Evolutionary conservation across 495 filamentous ascomycete genomes (phyloP), one percentile per base, ranked within the genome.

Genomic region (Pseudevernia furfuracea): DNA sequence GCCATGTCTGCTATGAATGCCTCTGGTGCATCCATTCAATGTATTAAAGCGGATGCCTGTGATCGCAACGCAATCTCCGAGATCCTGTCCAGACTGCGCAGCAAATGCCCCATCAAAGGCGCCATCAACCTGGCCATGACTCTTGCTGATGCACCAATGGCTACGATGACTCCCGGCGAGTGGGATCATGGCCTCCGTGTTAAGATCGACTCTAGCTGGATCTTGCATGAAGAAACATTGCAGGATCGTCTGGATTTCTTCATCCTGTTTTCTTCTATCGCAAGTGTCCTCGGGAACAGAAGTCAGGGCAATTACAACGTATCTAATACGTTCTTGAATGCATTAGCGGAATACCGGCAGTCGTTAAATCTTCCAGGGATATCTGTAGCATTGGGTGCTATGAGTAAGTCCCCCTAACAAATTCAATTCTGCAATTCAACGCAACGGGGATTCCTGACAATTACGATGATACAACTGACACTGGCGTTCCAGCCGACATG

Each of bases 91-190:
- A 6, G 36, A 8, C 25, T 65, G 3, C 38, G 61, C 1, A 66
- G 52, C 60, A 58, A 72, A 17, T 46, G 56, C 3, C 71, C 75
- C 4, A 69, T 83, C 14, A 74, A 70, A 28, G 80, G 80, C 21
- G 63, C 80, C 12, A 69, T 82, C 17, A 76, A 83, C 17, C 71
- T 74, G 64, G 76, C 79, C 56, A 59, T 78, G 72, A 75, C 77
- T 14, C 69, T 78, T 14, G 67, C 58, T 0, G 70, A 74, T 38
- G 38, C 64, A n/a, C 58, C 66, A 1, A 71, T 76, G 60, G 63
- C 67, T 30, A 68, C 62, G 21, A 65, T 76, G 53, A 71, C 67
- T 3, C 56, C 38, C 32, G 68, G 71, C 0, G 68, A 76, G 30
- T 81, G 69, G 67, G 63, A 68, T 17, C 58, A 61, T 1, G 65